Conservation (phyloP, 2,329 filamentous ascomycete species). For the Fusarium armeniacum region DNA sequence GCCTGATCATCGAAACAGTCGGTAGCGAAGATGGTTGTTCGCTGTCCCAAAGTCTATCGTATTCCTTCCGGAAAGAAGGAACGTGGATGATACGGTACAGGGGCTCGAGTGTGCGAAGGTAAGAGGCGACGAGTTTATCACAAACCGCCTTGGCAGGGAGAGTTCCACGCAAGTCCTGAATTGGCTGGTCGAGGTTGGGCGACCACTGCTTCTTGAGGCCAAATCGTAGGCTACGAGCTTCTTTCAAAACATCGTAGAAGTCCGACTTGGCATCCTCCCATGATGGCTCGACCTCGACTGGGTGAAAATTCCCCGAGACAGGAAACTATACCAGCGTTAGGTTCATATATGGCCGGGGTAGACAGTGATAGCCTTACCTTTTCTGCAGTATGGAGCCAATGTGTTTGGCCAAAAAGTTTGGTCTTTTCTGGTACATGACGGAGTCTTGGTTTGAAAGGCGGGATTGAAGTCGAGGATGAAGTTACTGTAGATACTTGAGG, state of each 20-base stretch:
- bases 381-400: slow-evolving; percentile 49
- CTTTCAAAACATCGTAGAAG: slow-evolving; percentile 41
- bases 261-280: slow-evolving; percentile 47
- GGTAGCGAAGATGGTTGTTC: slow-evolving; percentile 11
- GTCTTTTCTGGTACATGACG: slow-evolving; percentile 49
- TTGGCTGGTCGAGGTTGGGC: slow-evolving; percentile 38
- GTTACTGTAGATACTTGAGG: slow-evolving; percentile 1
- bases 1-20: slow-evolving; percentile 42
- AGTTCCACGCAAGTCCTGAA: slow-evolving; percentile 37
- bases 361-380: slow-evolving; percentile 22
- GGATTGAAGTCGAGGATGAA: slow-evolving; percentile 35
- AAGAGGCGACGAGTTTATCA: slow-evolving; percentile 42
- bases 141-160: slow-evolving; percentile 40
- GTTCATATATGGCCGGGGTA: not conserved
- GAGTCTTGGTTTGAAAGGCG: slow-evolving; percentile 43
- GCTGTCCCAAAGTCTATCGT: slow-evolving; percentile 40
- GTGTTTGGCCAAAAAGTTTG: slow-evolving; percentile 49
- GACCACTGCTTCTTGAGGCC: slow-evolving; percentile 36
- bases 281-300: slow-evolving; percentile 46
- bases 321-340: slow-evolving; percentile 42
- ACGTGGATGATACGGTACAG: slow-evolving; percentile 48
- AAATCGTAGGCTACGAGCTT: slow-evolving; percentile 41
- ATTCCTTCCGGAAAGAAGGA: slow-evolving; percentile 45
- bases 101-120: slow-evolving; percentile 48
- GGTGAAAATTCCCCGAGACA: slow-evolving; percentile 45